Base-by-base conservation (phyloP, 768 basidiomycete species). In the Leccinum obscurum region DNA sequence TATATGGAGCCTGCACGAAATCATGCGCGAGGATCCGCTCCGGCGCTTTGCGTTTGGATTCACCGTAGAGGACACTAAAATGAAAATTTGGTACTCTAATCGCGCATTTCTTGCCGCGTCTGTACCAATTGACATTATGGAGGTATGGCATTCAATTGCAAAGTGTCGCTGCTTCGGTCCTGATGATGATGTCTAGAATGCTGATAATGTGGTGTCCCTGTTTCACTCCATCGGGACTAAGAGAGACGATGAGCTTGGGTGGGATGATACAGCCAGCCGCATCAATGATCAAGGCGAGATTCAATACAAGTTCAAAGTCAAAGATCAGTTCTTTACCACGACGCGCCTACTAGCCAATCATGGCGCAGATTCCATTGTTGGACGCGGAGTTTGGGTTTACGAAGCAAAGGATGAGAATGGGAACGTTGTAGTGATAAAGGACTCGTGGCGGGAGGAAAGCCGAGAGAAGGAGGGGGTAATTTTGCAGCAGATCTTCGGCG, bases 1-100 rank as follows among this genome's bases (percentile, higher is more conserved):
- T 0, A 56, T 75, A 17, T 71, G 71, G 70, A 66, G 60, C 48
- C 41, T 72, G 20, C 62, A 66, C 26, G 0, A 22, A 10, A 48
- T 15, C 46, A 48, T 48, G 46, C 46, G 46, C 20, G 46, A 22
- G 20, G 46, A 48, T 22, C 46, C 46, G 11, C 46, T n/a, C 10
- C 4, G 46, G 20, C 20, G 46, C 22, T 48, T 48, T 48, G 46
- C 11, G n/a, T 48, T 48, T n/a, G 46, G 46, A 48, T n/a, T 48
- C 22, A 48, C 46, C 1, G 22, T 48, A n/a, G 46, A 48, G 22
- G 20, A 48, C 2, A 48, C 22, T 0, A 20, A 48, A n/a, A n/a
- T 69, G 65, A 64, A 72, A 22, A 2, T 76, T 14, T 77, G 76
- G 76, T 69, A 46, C 14, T 7, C 6, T 11, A 41, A 50, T 54